Conservation (phyloP, 1,284 basidiomycete species). For the Filobasidium uniguttulatum region DNA sequence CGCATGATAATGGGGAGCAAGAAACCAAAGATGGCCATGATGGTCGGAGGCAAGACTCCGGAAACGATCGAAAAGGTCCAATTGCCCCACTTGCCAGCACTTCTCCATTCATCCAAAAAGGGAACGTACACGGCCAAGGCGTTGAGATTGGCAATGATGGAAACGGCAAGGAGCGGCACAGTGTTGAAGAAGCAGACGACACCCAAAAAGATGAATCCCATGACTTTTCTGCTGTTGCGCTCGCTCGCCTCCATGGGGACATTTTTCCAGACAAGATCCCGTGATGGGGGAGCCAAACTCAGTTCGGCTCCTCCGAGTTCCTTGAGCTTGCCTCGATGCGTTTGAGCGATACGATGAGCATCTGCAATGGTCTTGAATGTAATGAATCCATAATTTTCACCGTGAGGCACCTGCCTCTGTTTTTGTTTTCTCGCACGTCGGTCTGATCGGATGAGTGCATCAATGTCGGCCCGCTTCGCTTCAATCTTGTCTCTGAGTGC, state of each 20-base stretch:
- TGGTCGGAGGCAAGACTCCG: constrained; percentile 72
- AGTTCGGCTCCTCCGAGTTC: constrained; percentile 33
- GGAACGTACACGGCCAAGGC: constrained; percentile 46
- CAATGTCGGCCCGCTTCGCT: constrained; percentile 56
- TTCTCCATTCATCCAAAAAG: constrained; percentile 57
- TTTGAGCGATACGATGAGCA: constrained; percentile 42
- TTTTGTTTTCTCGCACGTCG: constrained; percentile 28
- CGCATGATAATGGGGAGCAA: constrained; percentile 79
- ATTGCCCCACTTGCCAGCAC: constrained; percentile 41
- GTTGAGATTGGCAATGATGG: constrained; percentile 35
- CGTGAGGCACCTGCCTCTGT: constrained; percentile 32
- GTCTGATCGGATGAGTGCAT: constrained; percentile 40
- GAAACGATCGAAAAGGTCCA: constrained; percentile 60
- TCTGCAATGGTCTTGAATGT: constrained; percentile 86
- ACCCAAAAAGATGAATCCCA: constrained; percentile 62
- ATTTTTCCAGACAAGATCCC: constrained; percentile 57
- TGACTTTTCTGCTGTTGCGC: constrained; percentile 49
- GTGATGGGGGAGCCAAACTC: constrained; percentile 30
- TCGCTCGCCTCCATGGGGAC: constrained; percentile 58
- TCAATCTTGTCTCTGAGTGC: constrained; percentile 56
- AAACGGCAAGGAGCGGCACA: constrained; percentile 66
- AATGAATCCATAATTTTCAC: constrained; percentile 81
- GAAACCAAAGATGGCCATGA: constrained; percentile 79
- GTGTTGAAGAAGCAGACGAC: constrained; percentile 81
- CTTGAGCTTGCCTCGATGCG: constrained; percentile 29